These are phyloP conservation scores for Krasilnikovozyma curviuscula DNA, from an alignment of 768 basidiomycete genomes.

Conservation along the genomic window DNA sequence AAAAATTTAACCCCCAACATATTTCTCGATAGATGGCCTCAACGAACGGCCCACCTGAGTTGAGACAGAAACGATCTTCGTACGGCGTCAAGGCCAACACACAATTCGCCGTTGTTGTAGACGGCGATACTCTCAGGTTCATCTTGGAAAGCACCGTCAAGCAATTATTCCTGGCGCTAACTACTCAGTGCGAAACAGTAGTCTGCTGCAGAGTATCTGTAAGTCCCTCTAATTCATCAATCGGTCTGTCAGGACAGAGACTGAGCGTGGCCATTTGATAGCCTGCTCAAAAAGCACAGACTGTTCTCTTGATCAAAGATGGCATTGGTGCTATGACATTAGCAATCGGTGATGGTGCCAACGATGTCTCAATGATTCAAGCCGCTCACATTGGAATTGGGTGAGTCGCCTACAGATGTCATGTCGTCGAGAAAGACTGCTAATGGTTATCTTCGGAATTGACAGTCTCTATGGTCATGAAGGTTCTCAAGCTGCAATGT, in stretches of 20 bases:
- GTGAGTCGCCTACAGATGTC: too few species aligned
- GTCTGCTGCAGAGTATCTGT: conserved; percentile 87
- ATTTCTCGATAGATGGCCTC: too few species aligned
- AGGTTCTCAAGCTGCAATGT: conserved; percentile 97
- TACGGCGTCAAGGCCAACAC: conserved; percentile 30
- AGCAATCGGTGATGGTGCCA: conserved; percentile 86
- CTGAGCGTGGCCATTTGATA: neutral
- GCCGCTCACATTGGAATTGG: conserved; percentile 98
- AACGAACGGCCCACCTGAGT: conserved; percentile 56
- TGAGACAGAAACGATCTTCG: too few species aligned
- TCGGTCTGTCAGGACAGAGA: neutral
- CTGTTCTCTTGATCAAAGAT: conserved; percentile 58
- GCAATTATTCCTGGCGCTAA: conserved; percentile 68
- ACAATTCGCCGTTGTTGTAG: conserved; percentile 85
- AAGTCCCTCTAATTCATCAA: neutral
- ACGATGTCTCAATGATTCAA: conserved; percentile 98
- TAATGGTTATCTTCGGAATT: too few species aligned
- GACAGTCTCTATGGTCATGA: conserved; percentile 80
- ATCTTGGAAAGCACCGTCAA: conserved; percentile 63
- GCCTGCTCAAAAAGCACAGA: conserved; percentile 62
- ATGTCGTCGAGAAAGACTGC: too few species aligned
- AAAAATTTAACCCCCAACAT: too few species aligned
- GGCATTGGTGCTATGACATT: conserved; percentile 60
- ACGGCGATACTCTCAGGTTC: conserved; percentile 74
- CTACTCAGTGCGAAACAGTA: conserved; percentile 91